Evolutionary conservation across 768 basidiomycete genomes (phyloP).

Genomic region (Lyophyllum shimeji): DNA sequence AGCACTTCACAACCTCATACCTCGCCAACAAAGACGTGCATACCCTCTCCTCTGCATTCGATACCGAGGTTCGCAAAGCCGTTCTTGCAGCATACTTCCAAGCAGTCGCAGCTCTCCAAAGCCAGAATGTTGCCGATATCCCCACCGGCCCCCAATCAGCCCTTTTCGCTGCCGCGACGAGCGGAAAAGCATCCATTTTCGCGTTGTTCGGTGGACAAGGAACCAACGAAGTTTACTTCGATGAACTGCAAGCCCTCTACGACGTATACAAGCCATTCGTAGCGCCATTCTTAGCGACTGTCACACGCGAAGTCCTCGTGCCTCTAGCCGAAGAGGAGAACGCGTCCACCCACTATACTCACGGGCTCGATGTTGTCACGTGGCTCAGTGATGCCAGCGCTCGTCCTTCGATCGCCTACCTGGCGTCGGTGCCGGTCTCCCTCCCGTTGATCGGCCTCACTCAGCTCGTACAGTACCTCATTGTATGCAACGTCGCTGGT

Average conservation of each 20-base stretch:
- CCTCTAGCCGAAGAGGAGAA: conserved; percentile 66
- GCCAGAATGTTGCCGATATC: conserved; percentile 50
- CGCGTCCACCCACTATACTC: conserved; percentile 65
- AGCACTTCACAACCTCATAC: conserved; percentile 76
- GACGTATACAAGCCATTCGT: conserved; percentile 92
- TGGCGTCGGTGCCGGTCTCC: conserved; percentile 92
- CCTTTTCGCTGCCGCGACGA: conserved; percentile 59
- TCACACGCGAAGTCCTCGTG: conserved; percentile 66
- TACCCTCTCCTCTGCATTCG: conserved; percentile 72
- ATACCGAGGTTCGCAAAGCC: conserved; percentile 71
- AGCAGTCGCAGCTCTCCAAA: conserved; percentile 70
- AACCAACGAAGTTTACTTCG: conserved; percentile 97
- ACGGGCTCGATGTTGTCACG: conserved; percentile 77
- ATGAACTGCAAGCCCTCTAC: conserved; percentile 89
- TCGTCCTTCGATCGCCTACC: conserved; percentile 80
- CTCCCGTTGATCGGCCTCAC: conserved; percentile 96
- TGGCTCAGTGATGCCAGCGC: conserved; percentile 77
- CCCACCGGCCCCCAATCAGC: conserved; percentile 65
- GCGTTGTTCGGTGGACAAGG: conserved; percentile 98
- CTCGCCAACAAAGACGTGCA: conserved; percentile 78
- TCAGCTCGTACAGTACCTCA: conserved; percentile 91
- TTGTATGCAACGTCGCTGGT: conserved; percentile 72
- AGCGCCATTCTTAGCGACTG: conserved; percentile 59
- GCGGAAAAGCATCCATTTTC: conserved; percentile 75
- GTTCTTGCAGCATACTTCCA: conserved; percentile 80